Evolutionary conservation across 495 filamentous ascomycete genomes (phyloP), one percentile per base, ranked within the genome.

Genomic region (Lindgomyces ingoldianus): DNA sequence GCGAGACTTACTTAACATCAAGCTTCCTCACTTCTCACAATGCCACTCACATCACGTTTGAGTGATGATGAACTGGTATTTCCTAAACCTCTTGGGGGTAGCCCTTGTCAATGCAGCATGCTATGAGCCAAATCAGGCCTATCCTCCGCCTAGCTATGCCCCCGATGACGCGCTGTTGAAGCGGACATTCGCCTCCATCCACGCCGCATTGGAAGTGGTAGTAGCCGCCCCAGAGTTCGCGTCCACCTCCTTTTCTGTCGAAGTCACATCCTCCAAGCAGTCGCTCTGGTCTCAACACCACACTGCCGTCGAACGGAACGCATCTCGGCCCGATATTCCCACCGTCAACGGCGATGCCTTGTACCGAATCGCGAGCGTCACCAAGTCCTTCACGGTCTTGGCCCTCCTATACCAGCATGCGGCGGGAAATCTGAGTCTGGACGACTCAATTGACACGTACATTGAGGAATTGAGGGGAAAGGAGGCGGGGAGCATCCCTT

Each of bases 301-400:
- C 62, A 74, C 74, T 0, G 74, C 74, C 3, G 62, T 47, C 22
- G 42, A 58, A 51, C 67, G 65, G 18, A 74, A 76, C 65, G 41
- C 33, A 4, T 71, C 65, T 24, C 71, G 73, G 10, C 74, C 64
- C 14, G 72, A 71, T 25, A 57, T 50, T 14, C 41, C 50, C 9
- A 12, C 56, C 4, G 71, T 77, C 10, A 67, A 73, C 53, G 69
- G 72, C 29, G 60, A 74, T 24, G 72, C 68, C 44, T 36, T 70
- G 19, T 77, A 75, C 59, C 68, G 73, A 21, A 77, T 77, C 53
- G 74, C 74, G 1, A 73, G 70, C 50, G 72, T 75, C 61, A 71
- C 72, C 33, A 77, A 77, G 55, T 49, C 63, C 19, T 77, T 77
- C 68, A 77, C 74, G 3, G 62, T 67, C 11, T 68, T 77, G 16